A percentile compares a stretch with the other conserved stretches of the same genome.
Evolutionary conservation across 2,329 filamentous ascomycete genomes (phyloP).

Genomic region (Diaporthe capsici): DNA sequence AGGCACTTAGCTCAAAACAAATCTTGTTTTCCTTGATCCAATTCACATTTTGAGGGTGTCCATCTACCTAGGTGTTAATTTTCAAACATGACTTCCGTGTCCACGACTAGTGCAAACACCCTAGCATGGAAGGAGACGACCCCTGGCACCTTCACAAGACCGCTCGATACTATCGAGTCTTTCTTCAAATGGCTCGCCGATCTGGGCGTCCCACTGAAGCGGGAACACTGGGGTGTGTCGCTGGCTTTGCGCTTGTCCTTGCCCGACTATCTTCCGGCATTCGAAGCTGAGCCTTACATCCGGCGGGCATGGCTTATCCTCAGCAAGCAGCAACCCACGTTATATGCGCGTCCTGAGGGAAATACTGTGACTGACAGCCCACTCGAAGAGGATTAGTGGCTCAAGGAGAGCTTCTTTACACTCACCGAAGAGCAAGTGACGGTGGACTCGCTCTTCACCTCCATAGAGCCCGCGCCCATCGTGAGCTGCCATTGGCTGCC

Average conservation of each 20-base stretch:
- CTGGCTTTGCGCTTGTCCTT: slow-evolving; percentile 1
- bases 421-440: too few species aligned
- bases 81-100: neutral
- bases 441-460: too few species aligned
- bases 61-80: neutral
- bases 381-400: too few species aligned
- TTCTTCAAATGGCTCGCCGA: slow-evolving; percentile 31
- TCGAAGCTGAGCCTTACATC: too few species aligned
- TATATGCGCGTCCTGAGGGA: too few species aligned
- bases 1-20: neutral
- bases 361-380: too few species aligned
- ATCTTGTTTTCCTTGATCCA: neutral
- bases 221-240: slow-evolving; percentile 15
- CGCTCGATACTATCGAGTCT: slow-evolving; percentile 15
- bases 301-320: too few species aligned
- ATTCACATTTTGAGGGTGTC: neutral
- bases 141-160: slow-evolving; percentile 10
- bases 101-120: neutral
- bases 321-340: too few species aligned
- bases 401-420: too few species aligned
- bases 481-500: too few species aligned
- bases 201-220: slow-evolving; percentile 7
- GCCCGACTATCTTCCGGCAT: neutral
- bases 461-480: too few species aligned
- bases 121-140: slow-evolving; percentile 14